Conservation (phyloP, 768 basidiomycete genomes). For the Tulasnella sp. region DNA sequence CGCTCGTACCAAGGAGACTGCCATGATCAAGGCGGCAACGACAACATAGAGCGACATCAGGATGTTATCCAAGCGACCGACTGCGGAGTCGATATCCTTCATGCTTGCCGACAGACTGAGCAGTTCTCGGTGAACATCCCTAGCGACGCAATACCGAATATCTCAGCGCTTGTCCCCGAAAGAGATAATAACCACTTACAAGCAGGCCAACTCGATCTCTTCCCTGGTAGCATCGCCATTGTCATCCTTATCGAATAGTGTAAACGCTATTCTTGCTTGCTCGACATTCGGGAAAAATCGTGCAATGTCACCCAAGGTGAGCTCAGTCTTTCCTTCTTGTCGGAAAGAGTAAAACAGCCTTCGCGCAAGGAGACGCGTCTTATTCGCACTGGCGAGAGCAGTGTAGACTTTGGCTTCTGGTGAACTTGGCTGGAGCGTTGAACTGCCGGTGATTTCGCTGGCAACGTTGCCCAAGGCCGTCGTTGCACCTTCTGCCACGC, state of each 20-base stretch:
- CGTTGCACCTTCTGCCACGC: constrained; percentile 73
- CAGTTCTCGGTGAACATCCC: constrained; percentile 80
- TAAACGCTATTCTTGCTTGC: constrained; percentile 42
- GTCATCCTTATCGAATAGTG: constrained; percentile 37
- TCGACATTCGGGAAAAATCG: constrained; percentile 60
- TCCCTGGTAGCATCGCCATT: constrained; percentile 43
- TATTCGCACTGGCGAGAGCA: constrained; percentile 71
- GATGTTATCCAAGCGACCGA: constrained; percentile 78
- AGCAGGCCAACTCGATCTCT: constrained; percentile 57
- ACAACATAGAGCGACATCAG: constrained; percentile 73
- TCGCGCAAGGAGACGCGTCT: constrained; percentile 70
- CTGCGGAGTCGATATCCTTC: constrained; percentile 84
- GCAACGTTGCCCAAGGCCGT: constrained; percentile 51
- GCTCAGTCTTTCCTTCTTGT: constrained; percentile 47
- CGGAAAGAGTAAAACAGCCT: constrained; percentile 81
- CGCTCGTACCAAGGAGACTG: constrained; percentile 60
- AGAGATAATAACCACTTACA: constrained; percentile 30
- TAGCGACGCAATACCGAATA: constrained; percentile 26
- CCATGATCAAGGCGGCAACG: constrained; percentile 66
- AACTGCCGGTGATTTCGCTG: constrained; percentile 33
- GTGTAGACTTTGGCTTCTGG: constrained; percentile 72
- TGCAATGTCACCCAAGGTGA: constrained; percentile 62
- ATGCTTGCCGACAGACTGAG: constrained; percentile 77
- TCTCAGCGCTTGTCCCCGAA: background rate
- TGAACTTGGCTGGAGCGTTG: constrained; percentile 82